These are phyloP conservation scores for Trichoderma sp. DNA, from an alignment of 2,329 filamentous ascomycete species.

Conservation along the genomic window DNA sequence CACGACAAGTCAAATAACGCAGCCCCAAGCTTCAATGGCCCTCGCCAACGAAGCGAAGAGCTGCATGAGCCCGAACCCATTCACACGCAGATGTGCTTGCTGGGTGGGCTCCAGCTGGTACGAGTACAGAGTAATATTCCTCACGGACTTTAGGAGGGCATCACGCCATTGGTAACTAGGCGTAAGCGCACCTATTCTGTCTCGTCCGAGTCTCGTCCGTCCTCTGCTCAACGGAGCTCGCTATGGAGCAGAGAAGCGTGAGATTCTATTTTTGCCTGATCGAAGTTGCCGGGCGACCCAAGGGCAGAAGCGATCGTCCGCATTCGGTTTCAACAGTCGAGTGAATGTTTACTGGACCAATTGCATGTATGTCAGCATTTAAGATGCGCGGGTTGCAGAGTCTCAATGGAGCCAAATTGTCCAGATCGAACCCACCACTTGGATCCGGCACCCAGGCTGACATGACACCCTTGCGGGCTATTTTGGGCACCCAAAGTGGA, in stretches of 20 bases:
- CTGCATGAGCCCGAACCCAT: not conserved
- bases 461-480: slow-evolving; percentile 1
- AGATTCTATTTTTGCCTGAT: slow-evolving; percentile 17
- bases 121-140: not conserved
- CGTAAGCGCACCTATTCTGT: not conserved
- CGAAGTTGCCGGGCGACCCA: not conserved
- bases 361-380: slow-evolving; percentile 14
- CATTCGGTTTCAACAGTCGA: slow-evolving; percentile 9
- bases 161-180: not conserved
- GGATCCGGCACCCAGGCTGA: slow-evolving; percentile 1
- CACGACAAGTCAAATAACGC: slow-evolving; percentile 12
- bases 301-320: not conserved
- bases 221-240: not conserved
- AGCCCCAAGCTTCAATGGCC: not conserved
- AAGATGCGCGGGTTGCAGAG: slow-evolving; percentile 8
- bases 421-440: slow-evolving; percentile 14
- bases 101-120: not conserved
- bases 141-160: not conserved
- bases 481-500: slow-evolving; percentile 19
- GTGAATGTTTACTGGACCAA: not conserved
- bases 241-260: not conserved
- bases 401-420: not conserved
- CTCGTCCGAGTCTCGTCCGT: not conserved
- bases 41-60: not conserved
- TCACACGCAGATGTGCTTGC: not conserved